A percentile compares a stretch with the other conserved stretches of the same genome.
These are phyloP conservation scores for Limonomyces culmigenus DNA, from an alignment of 1,284 basidiomycete genomes.

Conservation along the genomic window DNA sequence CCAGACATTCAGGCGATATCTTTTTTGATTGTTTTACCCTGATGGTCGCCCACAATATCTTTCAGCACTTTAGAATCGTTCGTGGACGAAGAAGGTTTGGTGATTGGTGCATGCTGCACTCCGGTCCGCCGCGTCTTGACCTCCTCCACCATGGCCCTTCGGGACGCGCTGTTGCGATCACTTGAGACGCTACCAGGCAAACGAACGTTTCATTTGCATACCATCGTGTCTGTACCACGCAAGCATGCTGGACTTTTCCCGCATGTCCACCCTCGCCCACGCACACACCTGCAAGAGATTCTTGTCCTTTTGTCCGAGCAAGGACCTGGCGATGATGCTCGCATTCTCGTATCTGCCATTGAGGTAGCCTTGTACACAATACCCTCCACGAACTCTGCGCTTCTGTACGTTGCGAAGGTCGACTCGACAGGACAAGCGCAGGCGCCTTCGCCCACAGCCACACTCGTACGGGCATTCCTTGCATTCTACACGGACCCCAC, in stretches of 20 bases:
- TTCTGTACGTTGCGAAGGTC: conserved; percentile 89
- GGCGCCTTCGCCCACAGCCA: conserved; percentile 42
- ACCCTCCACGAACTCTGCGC: conserved; percentile 46
- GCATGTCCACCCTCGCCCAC: conserved; percentile 47
- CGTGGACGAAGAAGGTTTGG: too few species aligned
- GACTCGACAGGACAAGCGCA: conserved; percentile 76
- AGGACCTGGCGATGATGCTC: conserved; percentile 22
- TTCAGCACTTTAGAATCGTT: too few species aligned
- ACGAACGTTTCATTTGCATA: conserved; percentile 57
- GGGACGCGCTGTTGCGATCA: conserved; percentile 44
- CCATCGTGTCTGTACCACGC: conserved; percentile 55
- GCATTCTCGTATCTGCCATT: conserved; percentile 62
- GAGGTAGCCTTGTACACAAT: conserved; percentile 72
- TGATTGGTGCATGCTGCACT: too few species aligned
- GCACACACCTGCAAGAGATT: conserved; percentile 56
- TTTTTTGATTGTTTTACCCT: too few species aligned
- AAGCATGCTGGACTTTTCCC: conserved; percentile 60
- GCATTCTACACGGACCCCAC: conserved; percentile 49
- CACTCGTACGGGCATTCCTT: conserved; percentile 55
- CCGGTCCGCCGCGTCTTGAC: too few species aligned
- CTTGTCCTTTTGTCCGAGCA: conserved; percentile 60
- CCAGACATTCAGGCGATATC: too few species aligned
- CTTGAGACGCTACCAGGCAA: conserved; percentile 44
- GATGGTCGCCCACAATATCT: too few species aligned
- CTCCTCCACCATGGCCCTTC: too few species aligned